These are phyloP conservation scores for Angomonas deanei DNA, from an alignment of 208 protist species.

Conservation along the genomic window DNA sequence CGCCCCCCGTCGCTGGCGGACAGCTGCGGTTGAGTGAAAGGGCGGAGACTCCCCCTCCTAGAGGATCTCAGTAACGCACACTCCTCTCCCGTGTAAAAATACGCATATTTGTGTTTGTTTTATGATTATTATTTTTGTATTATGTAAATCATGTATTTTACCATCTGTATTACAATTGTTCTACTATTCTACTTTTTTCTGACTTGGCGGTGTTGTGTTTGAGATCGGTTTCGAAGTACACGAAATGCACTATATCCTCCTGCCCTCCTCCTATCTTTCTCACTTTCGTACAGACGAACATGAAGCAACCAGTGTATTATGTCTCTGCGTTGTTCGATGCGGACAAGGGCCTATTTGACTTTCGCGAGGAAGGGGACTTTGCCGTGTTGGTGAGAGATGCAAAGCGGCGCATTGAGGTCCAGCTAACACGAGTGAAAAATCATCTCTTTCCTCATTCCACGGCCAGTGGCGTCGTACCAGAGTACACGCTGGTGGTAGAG, in stretches of 20 bases:
- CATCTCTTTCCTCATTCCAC: not conserved
- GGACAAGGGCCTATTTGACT: not conserved
- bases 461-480: not conserved
- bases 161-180: too few species aligned
- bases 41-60: constrained; percentile 8
- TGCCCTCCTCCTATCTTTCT: too few species aligned
- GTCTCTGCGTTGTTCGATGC: too few species aligned
- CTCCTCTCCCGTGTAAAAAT: too few species aligned
- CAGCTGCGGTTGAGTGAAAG: constrained; percentile 14
- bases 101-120: too few species aligned
- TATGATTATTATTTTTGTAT: too few species aligned
- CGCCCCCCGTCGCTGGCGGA: not conserved
- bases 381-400: not conserved
- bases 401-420: not conserved
- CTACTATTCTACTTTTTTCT: too few species aligned
- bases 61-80: not conserved
- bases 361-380: not conserved
- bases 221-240: too few species aligned
- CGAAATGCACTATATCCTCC: too few species aligned
- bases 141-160: not conserved
- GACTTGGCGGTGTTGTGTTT: too few species aligned
- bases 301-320: too few species aligned
- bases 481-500: not conserved
- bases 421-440: not conserved
- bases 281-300: too few species aligned